These are phyloP conservation scores for Aspergillus bertholletiae DNA, from an alignment of 495 filamentous ascomycete genomes.

Conservation along the genomic window DNA sequence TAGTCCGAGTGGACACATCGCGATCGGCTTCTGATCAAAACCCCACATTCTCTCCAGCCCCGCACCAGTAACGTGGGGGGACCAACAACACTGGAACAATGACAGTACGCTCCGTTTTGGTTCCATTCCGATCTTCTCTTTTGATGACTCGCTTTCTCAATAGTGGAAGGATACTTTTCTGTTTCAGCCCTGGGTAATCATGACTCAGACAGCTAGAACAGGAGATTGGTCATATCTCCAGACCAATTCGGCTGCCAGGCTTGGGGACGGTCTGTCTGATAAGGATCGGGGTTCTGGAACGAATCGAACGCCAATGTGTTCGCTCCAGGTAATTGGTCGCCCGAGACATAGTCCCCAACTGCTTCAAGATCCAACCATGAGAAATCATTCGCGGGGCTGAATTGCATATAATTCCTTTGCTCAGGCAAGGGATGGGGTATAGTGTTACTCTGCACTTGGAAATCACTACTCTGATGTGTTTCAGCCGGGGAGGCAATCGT, in stretches of 20 bases:
- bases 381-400: slow-evolving; percentile 52
- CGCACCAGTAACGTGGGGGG: background rate
- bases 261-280: slow-evolving; percentile 31
- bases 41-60: background rate
- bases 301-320: slow-evolving; percentile 36
- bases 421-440: slow-evolving; percentile 29
- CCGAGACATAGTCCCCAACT: slow-evolving; percentile 53
- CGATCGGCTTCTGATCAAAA: background rate
- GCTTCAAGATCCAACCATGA: slow-evolving; percentile 56
- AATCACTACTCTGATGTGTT: slow-evolving; percentile 31
- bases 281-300: slow-evolving; percentile 34
- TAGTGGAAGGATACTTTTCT: background rate
- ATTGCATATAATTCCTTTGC: slow-evolving; percentile 36
- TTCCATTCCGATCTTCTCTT: background rate
- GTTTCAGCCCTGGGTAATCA: background rate
- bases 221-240: slow-evolving; percentile 41
- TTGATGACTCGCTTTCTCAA: background rate
- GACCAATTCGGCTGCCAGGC: slow-evolving; percentile 43
- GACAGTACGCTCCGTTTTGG: background rate
- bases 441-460: slow-evolving; percentile 26
- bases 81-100: background rate
- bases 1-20: background rate
- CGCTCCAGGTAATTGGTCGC: slow-evolving; percentile 36
- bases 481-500: slow-evolving; percentile 21
- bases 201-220: slow-evolving; percentile 28